Evolutionary conservation across 2,329 filamentous ascomycete species (phyloP), one percentile per base, ranked within the genome.

Genomic region (Fusarium mundagurra): DNA sequence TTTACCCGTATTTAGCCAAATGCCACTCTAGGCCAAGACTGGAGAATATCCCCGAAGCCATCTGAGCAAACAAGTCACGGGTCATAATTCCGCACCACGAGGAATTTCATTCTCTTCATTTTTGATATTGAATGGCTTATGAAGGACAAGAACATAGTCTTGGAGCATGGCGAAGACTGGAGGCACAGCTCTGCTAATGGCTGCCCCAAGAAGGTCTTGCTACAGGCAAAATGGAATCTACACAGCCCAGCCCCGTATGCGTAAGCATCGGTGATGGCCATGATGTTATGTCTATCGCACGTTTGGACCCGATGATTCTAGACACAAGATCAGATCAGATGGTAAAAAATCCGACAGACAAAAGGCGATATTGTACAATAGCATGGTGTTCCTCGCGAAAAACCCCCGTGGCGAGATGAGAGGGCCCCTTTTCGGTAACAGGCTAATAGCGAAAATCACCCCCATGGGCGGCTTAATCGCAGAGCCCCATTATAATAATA

Each of bases 1-100:
- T 69, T 69, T 69, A 69, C 9, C 67, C 67, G 39, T 3, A 70
- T 65, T 69, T 69, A 69, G 67, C 66, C 67, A 69, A 54, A 69
- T 33, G 17, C 5, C 20, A 47, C 44, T 59, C 44, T 64, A 64
- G 43, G 48, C 66, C 66, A 59, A 70, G 44, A 43, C 59, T 70
- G 59, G 66, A 64, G 41, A 69, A 64, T 69, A 43, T 48, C 38
- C 48, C 64, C 64, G 51, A 31, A 9, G 16, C 12, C 29, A 33
- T 29, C 34, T 41, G n/a, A 55, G 64, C 17, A 31, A 20, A 36
- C 9, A 33, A 24, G 55, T 54, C 64, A 36, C 18, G 54, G 55
- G 48, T n/a, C 12, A 36, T 38, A 18, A 63, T 63, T 68, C 45
- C 41, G 57, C 45, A 47, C 54, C 29, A 38, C 20, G 24, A 45